These are phyloP conservation scores for Ammopiptanthus mongolicus DNA, from an alignment of 306 rosid genomes.

Conservation along the genomic window DNA sequence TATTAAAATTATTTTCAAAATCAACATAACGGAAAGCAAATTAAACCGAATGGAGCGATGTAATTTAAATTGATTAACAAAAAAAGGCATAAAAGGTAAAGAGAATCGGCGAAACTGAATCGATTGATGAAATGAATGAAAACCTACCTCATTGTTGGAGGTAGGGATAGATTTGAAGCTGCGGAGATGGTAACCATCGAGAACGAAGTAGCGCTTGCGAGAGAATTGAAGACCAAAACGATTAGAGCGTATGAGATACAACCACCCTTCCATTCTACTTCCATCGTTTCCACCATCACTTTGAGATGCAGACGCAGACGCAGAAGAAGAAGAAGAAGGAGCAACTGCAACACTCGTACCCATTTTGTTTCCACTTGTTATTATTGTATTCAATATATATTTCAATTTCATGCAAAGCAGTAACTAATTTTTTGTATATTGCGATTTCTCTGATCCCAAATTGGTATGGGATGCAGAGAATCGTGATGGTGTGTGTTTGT, in stretches of 20 bases:
- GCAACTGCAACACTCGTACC: neutral
- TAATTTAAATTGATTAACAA: neutral
- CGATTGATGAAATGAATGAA: neutral
- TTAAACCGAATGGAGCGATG: neutral
- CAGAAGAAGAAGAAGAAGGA: neutral
- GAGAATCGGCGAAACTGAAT: neutral
- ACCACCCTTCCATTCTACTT: constrained; percentile 69
- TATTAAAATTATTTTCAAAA: neutral
- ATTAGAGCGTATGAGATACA: constrained; percentile 64
- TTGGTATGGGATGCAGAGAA: no score
- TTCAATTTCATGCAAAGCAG: no score
- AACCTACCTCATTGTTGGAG: constrained; percentile 48
- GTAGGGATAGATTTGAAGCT: constrained; percentile 68
- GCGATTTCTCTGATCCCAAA: no score
- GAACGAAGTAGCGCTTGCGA: constrained; percentile 69
- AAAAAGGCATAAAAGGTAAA: neutral
- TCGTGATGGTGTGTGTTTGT: no score
- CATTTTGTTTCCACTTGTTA: neutral
- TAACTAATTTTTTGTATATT: no score
- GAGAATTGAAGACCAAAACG: constrained; percentile 72
- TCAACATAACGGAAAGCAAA: neutral
- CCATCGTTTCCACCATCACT: neutral
- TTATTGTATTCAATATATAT: no score
- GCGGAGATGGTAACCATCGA: constrained; percentile 53
- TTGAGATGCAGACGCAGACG: neutral